Conservation (phyloP, 2,329 filamentous ascomycete genomes). For the Penicillium paneum region DNA sequence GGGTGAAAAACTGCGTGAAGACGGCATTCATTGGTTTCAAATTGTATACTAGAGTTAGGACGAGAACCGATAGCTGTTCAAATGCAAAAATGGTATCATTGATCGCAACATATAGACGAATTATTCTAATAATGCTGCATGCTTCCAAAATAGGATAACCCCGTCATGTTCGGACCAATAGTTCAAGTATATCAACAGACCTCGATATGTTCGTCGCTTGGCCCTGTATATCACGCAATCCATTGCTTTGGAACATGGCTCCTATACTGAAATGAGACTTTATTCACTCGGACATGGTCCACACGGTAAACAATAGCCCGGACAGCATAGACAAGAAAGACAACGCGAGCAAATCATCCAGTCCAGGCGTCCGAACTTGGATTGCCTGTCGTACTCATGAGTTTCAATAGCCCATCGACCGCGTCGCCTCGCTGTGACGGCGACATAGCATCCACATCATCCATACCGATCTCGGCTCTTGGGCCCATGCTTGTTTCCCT, state of each 20-base stretch:
- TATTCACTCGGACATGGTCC: background rate
- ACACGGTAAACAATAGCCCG: background rate
- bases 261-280: background rate
- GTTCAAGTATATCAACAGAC: background rate
- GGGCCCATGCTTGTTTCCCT: conserved; percentile 13
- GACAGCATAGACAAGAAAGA: background rate
- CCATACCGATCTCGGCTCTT: conserved; percentile 3
- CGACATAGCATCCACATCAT: conserved; percentile 10
- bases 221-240: background rate
- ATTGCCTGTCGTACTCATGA: conserved; percentile 37
- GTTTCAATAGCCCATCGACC: conserved; percentile 39
- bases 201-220: background rate
- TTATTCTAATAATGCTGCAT: conserved; percentile 13
- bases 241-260: background rate
- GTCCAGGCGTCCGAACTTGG: conserved; percentile 25
- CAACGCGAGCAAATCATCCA: conserved; percentile 10
- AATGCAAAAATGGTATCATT: conserved; percentile 25
- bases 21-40: background rate
- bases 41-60: background rate
- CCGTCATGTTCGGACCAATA: background rate
- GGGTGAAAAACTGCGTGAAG: background rate
- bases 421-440: conserved; percentile 38
- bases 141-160: conserved; percentile 6
- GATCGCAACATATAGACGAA: conserved; percentile 13
- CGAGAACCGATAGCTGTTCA: background rate